These are phyloP conservation scores for Cyberlindnera japonica DNA, from an alignment of 805 yeast genomes.

Conservation along the genomic window DNA sequence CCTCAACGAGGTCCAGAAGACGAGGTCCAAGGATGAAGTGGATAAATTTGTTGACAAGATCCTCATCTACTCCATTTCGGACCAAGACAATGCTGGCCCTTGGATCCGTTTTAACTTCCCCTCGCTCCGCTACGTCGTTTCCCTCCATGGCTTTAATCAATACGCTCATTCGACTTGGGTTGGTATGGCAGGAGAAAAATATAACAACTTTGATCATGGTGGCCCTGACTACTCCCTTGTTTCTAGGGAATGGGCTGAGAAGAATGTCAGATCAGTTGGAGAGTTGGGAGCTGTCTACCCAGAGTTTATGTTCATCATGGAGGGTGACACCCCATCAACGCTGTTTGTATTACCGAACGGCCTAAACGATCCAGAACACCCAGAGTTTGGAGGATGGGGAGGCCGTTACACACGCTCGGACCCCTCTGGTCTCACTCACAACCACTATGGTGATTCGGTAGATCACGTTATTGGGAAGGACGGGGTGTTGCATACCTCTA, in stretches of 20 bases:
- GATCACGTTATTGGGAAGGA: slow-evolving; percentile 17
- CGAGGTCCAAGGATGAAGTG: slow-evolving; percentile 17
- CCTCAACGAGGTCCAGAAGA: slow-evolving; percentile 21
- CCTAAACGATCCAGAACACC: slow-evolving; percentile 27
- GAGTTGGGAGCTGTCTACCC: slow-evolving; percentile 29
- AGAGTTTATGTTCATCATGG: slow-evolving; percentile 26
- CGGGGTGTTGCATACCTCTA: slow-evolving; percentile 15
- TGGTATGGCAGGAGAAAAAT: slow-evolving; percentile 30
- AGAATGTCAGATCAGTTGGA: slow-evolving; percentile 26
- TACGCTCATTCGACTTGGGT: slow-evolving; percentile 31
- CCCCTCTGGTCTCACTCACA: slow-evolving; percentile 15
- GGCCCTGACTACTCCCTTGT: slow-evolving; percentile 28
- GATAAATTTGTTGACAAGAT: slow-evolving; percentile 20
- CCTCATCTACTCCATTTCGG: slow-evolving; percentile 30
- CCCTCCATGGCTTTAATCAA: slow-evolving; percentile 29
- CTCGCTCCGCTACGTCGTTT: slow-evolving; percentile 25
- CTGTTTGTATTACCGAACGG: slow-evolving; percentile 31
- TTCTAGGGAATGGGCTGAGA: slow-evolving; percentile 25
- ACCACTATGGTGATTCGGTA: slow-evolving; percentile 26
- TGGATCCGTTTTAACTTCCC: slow-evolving; percentile 32
- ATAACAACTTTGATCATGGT: slow-evolving; percentile 24
- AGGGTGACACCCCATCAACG: slow-evolving; percentile 32
- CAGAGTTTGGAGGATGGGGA: slow-evolving; percentile 35
- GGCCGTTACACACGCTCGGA: slow-evolving; percentile 28
- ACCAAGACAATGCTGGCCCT: slow-evolving; percentile 33